Base-by-base conservation (phyloP, 331 rosid genomes). In the Rosa hybrid region DNA sequence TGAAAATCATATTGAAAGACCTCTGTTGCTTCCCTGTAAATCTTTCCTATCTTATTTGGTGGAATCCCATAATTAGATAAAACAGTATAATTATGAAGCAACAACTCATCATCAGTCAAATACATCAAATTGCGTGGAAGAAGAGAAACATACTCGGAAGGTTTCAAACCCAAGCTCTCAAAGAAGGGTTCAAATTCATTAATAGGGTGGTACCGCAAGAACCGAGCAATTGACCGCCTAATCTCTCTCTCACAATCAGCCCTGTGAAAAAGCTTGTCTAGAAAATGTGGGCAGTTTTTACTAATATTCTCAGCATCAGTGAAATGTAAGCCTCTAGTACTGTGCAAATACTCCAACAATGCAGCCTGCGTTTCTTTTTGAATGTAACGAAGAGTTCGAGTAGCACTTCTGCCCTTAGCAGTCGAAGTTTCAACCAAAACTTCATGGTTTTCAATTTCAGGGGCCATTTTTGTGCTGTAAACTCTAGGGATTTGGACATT, bases 161-260 rank as follows among this genome's bases (percentile, higher is more conserved):
- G 94, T 44, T 82, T 83, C 85, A 94, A 84, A 30, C 97, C 98
- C 69, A 85, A 60, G 84, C 97, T 90, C 86, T 94, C 98, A 48
- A 94, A 91, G 76, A 94, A 94, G 50, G 94, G 97, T 69, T 92
- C 97, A 54, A 92, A 94, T 76, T 94, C 98, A 51, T 94, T 94
- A 80, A 94, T 85, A 4, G 98, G 98, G 74, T 94, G 91, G 81
- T 90, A 92, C 8, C 97, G 82, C 39, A 94, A 80, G 60, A 88
- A 86, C 27, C 97, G 87, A 2, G 90, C 34, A 54, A 90, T 69
- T 3, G 91, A 87, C 68, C 82, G 65, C 42, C 79, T 85, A 10
- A 85, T 73, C 44, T 80, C 86, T 16, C 27, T 78, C 57, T 79
- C 75, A 27, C 27, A 49, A 30, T 79, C 76, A n/a, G 84, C 84